Percentiles rank a stretch among this genome's conserved stretches.
phyloP scores from a whole-genome alignment of 208 protist species.

The Trichomonas gallinae region DNA sequence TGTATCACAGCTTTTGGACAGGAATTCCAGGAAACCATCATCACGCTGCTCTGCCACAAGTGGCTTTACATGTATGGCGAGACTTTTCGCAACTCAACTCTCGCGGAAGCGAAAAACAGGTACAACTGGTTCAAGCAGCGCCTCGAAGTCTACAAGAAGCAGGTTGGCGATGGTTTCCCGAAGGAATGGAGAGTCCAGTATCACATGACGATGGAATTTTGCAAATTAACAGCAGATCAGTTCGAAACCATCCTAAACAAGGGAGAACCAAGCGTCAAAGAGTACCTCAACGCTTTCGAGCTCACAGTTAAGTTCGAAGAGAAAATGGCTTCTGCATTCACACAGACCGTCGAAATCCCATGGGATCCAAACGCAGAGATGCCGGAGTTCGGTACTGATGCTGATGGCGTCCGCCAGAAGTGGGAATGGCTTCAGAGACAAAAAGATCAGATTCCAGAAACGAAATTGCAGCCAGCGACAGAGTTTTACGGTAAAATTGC shows the following conservation, averaged over 20 bases:
- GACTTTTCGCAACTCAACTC: not conserved
- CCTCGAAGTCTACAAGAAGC: not conserved
- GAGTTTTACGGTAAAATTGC: not conserved
- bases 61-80: not conserved
- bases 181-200: not conserved
- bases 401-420: not conserved
- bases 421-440: not conserved
- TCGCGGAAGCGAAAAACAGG: not conserved
- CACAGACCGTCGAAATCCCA: not conserved
- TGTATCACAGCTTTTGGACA: not conserved
- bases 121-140: constrained; percentile 10
- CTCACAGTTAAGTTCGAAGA: not conserved
- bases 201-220: not conserved
- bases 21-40: not conserved
- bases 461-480: not conserved
- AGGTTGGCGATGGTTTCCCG: not conserved
- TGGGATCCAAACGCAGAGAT: not conserved
- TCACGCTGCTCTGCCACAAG: not conserved
- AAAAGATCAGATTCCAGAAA: not conserved
- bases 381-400: not conserved
- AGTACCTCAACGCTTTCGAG: not conserved
- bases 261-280: not conserved
- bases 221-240: not conserved
- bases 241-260: not conserved
- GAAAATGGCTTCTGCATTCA: not conserved